phyloP scores from a whole-genome alignment of 2,329 filamentous ascomycete species.

The Ciborinia camelliae region DNA sequence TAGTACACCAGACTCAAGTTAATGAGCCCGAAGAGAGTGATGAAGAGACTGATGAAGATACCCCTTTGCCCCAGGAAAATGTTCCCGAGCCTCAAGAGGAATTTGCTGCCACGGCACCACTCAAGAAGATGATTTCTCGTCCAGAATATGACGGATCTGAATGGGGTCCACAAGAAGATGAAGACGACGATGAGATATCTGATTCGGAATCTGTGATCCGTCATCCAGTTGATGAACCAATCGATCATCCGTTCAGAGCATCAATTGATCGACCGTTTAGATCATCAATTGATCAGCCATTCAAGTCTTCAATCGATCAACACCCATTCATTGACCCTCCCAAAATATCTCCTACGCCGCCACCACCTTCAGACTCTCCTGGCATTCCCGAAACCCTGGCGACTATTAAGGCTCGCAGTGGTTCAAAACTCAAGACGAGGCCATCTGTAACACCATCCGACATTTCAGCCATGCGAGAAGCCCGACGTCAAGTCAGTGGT shows the following conservation, averaged over 20 bases:
- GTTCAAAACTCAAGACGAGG: slow-evolving; percentile 83
- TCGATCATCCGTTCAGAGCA: slow-evolving; percentile 8
- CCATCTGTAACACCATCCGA: slow-evolving; percentile 86
- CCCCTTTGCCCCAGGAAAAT: not conserved
- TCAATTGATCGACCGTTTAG: slow-evolving; percentile 11
- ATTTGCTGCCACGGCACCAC: slow-evolving; percentile 29
- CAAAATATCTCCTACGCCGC: slow-evolving; percentile 21
- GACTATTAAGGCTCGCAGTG: slow-evolving; percentile 79
- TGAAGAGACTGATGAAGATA: slow-evolving; percentile 1
- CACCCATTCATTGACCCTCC: slow-evolving; percentile 44
- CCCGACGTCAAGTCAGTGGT: slow-evolving; percentile 78
- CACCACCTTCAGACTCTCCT: slow-evolving; percentile 45
- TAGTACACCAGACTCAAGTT: not conserved
- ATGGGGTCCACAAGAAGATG: slow-evolving; percentile 54
- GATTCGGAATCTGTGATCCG: slow-evolving; percentile 87
- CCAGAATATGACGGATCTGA: slow-evolving; percentile 62
- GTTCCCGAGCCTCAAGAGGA: slow-evolving; percentile 10
- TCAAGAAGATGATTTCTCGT: slow-evolving; percentile 47
- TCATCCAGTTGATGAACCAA: slow-evolving; percentile 42
- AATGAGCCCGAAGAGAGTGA: not conserved
- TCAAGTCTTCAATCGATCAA: too few species aligned
- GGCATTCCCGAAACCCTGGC: slow-evolving; percentile 77
- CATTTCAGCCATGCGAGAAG: slow-evolving; percentile 77
- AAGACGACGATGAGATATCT: slow-evolving; percentile 49
- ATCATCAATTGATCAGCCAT: slow-evolving; percentile 13